phyloP scores from a whole-genome alignment of 129 eudicot species.

The Ambrosia trifida region DNA sequence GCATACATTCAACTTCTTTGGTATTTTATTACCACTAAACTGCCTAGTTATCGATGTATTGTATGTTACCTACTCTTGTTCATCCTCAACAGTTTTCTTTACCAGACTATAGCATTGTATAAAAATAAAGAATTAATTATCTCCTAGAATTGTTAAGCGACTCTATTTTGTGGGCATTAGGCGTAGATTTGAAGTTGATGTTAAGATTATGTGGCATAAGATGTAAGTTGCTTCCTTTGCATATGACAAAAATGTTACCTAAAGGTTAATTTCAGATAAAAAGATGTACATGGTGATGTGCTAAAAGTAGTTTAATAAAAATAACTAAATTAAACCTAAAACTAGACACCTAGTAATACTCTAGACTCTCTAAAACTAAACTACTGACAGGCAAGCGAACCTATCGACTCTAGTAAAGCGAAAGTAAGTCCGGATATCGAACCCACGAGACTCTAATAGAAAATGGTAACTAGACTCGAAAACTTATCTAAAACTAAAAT shows the following conservation, averaged over 20 bases:
- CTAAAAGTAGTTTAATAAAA: too few species aligned
- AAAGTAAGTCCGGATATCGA: too few species aligned
- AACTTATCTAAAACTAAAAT: too few species aligned
- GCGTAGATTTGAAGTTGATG: neutral
- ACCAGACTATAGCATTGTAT: neutral
- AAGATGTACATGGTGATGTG: too few species aligned
- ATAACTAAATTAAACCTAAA: too few species aligned
- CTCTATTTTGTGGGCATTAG: neutral
- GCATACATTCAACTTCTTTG: neutral
- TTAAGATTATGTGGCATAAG: neutral
- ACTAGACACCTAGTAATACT: too few species aligned
- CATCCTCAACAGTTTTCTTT: neutral
- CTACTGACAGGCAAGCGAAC: too few species aligned
- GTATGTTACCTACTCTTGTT: neutral
- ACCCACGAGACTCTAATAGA: too few species aligned
- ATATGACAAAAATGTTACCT: conserved; percentile 10
- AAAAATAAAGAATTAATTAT: neutral
- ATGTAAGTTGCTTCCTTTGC: neutral
- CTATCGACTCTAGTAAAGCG: too few species aligned
- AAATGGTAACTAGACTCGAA: too few species aligned
- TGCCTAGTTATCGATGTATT: neutral
- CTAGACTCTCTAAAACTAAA: too few species aligned
- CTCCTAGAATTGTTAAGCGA: neutral
- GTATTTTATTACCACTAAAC: neutral
- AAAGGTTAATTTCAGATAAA: conserved; percentile 4